Evolutionary conservation across 2,329 filamentous ascomycete genomes (phyloP).

Genomic region (Sarocladium oryzae): DNA sequence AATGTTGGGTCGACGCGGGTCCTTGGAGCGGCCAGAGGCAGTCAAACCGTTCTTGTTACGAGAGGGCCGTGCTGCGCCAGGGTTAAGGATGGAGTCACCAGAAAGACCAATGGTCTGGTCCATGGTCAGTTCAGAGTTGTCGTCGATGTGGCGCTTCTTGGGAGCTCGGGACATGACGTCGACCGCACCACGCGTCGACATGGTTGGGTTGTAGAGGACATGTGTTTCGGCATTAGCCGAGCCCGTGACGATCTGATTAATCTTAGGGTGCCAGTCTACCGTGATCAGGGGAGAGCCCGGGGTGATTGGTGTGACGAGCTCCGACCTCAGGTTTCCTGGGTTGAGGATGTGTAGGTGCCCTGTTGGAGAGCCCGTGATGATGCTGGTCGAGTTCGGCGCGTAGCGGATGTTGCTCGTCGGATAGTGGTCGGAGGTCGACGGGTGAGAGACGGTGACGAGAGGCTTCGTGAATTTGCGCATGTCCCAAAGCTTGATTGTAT

Average conservation of each 20-base stretch:
- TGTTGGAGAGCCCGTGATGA: slow-evolving; percentile 81
- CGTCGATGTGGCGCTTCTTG: slow-evolving; percentile 92
- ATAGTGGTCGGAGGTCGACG: slow-evolving; percentile 77
- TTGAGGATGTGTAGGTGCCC: slow-evolving; percentile 91
- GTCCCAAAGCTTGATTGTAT: slow-evolving; percentile 94
- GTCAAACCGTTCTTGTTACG: slow-evolving; percentile 61
- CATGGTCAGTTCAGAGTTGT: slow-evolving; percentile 81
- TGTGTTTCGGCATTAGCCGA: slow-evolving; percentile 88
- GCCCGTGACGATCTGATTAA: slow-evolving; percentile 94
- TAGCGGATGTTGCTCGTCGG: slow-evolving; percentile 84
- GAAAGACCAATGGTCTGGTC: slow-evolving; percentile 77
- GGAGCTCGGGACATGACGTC: slow-evolving; percentile 88
- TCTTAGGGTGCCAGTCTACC: slow-evolving; percentile 85
- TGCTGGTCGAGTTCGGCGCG: slow-evolving; percentile 73
- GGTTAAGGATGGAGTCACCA: slow-evolving; percentile 71
- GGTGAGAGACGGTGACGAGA: slow-evolving; percentile 70
- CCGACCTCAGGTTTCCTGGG: slow-evolving; percentile 78
- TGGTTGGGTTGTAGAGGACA: slow-evolving; percentile 82
- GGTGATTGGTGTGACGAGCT: slow-evolving; percentile 84
- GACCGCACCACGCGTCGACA: slow-evolving; percentile 74
- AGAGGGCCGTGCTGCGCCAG: slow-evolving; percentile 48
- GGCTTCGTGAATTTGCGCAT: slow-evolving; percentile 91
- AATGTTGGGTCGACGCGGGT: slow-evolving; percentile 79
- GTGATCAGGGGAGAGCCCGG: slow-evolving; percentile 75
- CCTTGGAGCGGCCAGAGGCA: slow-evolving; percentile 66